Evolutionary conservation across 495 filamentous ascomycete species (phyloP).

Genomic region (Xylaria acuta): DNA sequence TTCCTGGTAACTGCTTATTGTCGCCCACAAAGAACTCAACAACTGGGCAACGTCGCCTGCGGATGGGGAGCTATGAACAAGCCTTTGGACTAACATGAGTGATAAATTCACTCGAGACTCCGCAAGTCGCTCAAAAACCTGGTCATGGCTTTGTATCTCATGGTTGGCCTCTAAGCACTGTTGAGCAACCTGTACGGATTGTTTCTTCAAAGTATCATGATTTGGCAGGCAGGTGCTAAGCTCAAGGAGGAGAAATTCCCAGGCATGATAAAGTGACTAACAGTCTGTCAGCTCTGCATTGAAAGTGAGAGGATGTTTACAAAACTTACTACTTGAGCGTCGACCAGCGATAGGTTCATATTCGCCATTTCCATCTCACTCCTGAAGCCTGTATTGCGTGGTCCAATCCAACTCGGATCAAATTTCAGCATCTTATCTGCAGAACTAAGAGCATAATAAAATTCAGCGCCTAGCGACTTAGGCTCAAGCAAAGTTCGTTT

Average conservation of each 20-base stretch:
- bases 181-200: conserved; percentile 68
- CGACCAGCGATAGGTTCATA: conserved; percentile 85
- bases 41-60: conserved; percentile 66
- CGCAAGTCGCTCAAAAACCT: conserved; percentile 74
- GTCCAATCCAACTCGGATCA: conserved; percentile 76
- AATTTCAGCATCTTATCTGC: conserved; percentile 76
- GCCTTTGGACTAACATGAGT: conserved; percentile 74
- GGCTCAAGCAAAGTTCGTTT: conserved; percentile 72
- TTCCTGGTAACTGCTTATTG: conserved; percentile 65
- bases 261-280: conserved; percentile 80
- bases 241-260: conserved; percentile 88
- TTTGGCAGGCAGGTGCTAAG: conserved; percentile 71
- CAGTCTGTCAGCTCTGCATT: neutral
- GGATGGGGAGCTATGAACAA: conserved; percentile 68
- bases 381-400: conserved; percentile 70
- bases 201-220: conserved; percentile 66
- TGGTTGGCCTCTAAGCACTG: conserved; percentile 77
- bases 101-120: conserved; percentile 76
- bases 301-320: conserved; percentile 35
- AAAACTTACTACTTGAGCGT: conserved; percentile 82
- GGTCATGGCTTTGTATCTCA: conserved; percentile 66
- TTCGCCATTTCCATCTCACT: conserved; percentile 86
- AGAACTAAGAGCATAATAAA: conserved; percentile 80
- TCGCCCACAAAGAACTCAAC: conserved; percentile 69
- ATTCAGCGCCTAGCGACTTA: conserved; percentile 70